Evolutionary conservation across 441 rosid genomes (phyloP), one percentile per base, ranked within the genome.

Genomic region (Eruca vesicaria): DNA sequence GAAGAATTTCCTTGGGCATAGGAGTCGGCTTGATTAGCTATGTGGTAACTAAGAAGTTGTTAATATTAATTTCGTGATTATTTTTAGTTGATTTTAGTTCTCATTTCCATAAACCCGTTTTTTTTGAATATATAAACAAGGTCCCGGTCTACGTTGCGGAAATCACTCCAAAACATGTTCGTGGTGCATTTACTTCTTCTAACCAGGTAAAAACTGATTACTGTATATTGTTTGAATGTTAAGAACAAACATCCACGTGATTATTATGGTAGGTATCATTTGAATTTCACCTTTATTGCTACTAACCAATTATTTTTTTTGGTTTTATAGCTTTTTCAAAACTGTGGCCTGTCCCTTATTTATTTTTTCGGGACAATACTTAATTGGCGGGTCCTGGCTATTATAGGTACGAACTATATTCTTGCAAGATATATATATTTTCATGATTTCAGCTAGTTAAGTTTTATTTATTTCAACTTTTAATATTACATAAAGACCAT

Each of bases 91-190:
- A 9, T 20, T 71, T 29, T 71, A 16, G 65, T 60, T 32, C 31
- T 71, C 41, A 28, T 38, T 45, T 20, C 56, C 32, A 41, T 14
- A 59, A 20, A 21, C 36, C 4, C 9, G n/a, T 21, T 53, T 29
- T 53, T 29, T 75, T 76, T 29, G 0, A 3, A 29, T 28, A 29
- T 9, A 41, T 53, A 19, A 9, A 63, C 16, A 65, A 87, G 90
- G 87, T 81, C n/a, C 93, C 97, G 1, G 52, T 86, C 6, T 87
- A 86, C 66, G 68, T 91, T 66, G 87, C 91, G 36, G 95, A 91
- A 83, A 86, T 91, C 59, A 72, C 95, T 4, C 91, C 93, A 1
- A 87, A 86, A 80, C 78, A 85, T 57, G 73, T 86, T 61, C 85
- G 91, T 31, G 97, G 97, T 62, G 82, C 85, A 31, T 84, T 88